Percentiles rank a stretch among this genome's conserved stretches.
phyloP scores from a whole-genome alignment of 176 grass and related monocot species.

The Cymbopogon citratus region DNA sequence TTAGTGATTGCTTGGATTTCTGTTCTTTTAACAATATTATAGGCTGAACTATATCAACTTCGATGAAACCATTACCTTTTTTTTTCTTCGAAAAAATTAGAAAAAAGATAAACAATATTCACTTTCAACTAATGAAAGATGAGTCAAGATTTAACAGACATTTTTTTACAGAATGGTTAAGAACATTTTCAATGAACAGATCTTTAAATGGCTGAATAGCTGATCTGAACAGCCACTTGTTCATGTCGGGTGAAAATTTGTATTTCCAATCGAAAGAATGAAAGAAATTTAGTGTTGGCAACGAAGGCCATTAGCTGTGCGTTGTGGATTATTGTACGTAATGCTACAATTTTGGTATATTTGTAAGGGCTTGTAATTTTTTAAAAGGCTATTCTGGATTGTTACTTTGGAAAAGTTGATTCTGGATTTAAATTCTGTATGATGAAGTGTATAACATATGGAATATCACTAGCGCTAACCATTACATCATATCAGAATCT shows the following conservation, averaged over 20 bases:
- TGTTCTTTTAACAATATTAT: not conserved
- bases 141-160: not conserved
- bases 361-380: not conserved
- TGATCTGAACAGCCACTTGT: not conserved
- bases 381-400: not conserved
- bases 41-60: not conserved
- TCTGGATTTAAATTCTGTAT: not conserved
- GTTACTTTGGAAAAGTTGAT: not conserved
- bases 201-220: not conserved
- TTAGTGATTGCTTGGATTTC: not conserved
- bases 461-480: not conserved
- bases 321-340: not conserved
- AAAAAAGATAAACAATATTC: not conserved
- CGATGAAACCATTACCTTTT: not conserved
- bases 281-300: not conserved
- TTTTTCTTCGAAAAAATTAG: not conserved
- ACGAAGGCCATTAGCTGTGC: not conserved
- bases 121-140: not conserved
- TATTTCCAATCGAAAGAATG: not conserved
- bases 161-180: not conserved
- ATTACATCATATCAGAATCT: not conserved
- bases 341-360: not conserved
- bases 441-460: not conserved
- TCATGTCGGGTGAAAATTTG: not conserved
- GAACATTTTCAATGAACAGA: not conserved